Base-by-base conservation (phyloP, 2,329 filamentous ascomycete genomes). In the Sporothrix dimorphospora region DNA sequence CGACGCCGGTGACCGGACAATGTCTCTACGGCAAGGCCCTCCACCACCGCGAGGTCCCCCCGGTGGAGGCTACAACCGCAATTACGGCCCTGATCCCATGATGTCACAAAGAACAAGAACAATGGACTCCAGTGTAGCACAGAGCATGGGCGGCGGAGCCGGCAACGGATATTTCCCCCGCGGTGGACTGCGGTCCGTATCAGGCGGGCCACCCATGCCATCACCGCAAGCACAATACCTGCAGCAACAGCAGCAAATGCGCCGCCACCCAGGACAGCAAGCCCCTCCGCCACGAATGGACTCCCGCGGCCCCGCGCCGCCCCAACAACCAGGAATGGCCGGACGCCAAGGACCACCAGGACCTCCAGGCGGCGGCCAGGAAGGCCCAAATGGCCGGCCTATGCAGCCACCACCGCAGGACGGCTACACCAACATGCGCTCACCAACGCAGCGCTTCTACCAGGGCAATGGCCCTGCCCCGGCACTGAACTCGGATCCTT, bases 401-500 rank as follows among this genome's bases (percentile, higher is more conserved):
- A 2, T 47, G 38, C 72, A 70, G 34, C 69, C 69, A 55, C 69
- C 69, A 19, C 57, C 66, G 24, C 80, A 82, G 27, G 83, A 82
- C 69, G 82, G 81, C 72, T 83, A 83, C 68, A 83, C 82, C 70
- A 79, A 76, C 68, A 78, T 79, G 72, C 83, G 82, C 79, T 85
- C 81, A 71, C 83, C 84, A 73, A 83, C 80, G 77, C 86, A 91
- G 77, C 86, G 89, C 70, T 88, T 87, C 75, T 89, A 92, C 78
- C 88, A 89, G 73, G 85, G 86, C 72, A 87, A 87, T 77, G 87
- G 88, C 24, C 86, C 90, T 11, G 84, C 82, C 16, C 90, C 92
- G 66, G 93, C 94, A 59, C 82, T 97, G 82, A 96, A 96, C 79
- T 90, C 89, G 47, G 95, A 98, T 81, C 86, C 91, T 6, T 97